Evolutionary conservation across 495 filamentous ascomycete species (phyloP), one percentile per base, ranked within the genome.

Genomic region (Neurospora africana): DNA sequence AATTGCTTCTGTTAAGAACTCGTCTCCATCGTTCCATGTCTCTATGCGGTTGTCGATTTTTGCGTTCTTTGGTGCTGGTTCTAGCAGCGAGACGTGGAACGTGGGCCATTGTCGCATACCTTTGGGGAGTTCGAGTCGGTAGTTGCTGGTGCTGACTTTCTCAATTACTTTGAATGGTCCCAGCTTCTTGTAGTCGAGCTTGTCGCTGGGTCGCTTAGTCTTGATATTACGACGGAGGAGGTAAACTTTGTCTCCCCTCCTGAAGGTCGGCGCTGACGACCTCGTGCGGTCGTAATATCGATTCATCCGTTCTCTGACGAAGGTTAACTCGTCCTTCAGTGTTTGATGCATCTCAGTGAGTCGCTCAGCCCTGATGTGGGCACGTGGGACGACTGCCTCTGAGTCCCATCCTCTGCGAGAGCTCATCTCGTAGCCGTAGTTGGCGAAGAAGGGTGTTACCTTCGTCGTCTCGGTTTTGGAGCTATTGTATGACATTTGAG

Each of bases 161-260:
- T 40, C 15, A 5, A 40, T 13, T 17, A 40, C 39, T 4, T 78
- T 73, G 68, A 80, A 74, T 74, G 40, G 73, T 76, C 76, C 70
- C 71, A 81, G 13, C 68, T 77, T 71, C 47, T 76, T 76, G 71
- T 79, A 72, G 35, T 81, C 68, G 21, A 82, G 69, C 73, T 82
- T 81, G 23, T 77, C 69, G 36, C 71, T 82, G 74, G 61, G 68
- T 77, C 75, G 38, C 71, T 78, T 79, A 4, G 70, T 80, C 74
- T 78, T 79, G 47, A 82, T 77, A 69, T 81, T 81, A 69, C 71
- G 70, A 39, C 68, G 72, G 69, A 75, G 44, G 17, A 82, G 76
- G 33, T 79, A 80, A 61, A 82, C 75, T 75, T 79, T 77, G 75
- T 77, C 72, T 73, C 73, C 74, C 72, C 71, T 70, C 74, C 77